phyloP scores from a whole-genome alignment of 2,329 filamentous ascomycete genomes.

The Neofusicoccum kwambonambiense region DNA sequence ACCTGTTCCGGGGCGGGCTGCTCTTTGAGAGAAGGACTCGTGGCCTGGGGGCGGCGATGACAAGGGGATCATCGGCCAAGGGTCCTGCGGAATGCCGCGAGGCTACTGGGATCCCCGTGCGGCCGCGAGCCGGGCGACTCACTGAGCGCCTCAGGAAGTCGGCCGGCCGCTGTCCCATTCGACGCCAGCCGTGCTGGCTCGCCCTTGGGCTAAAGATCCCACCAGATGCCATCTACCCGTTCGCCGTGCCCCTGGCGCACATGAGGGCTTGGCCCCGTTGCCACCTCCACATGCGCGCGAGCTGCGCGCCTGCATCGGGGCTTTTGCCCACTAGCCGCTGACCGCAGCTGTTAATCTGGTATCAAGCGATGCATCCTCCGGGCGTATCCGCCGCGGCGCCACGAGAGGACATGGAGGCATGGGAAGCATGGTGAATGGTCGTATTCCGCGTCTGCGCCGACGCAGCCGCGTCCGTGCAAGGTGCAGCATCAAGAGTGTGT shows the following conservation, averaged over 20 bases:
- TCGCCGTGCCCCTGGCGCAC: not conserved
- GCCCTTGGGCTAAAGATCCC: too few relatives aligned
- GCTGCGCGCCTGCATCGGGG: not conserved
- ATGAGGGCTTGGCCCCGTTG: not conserved
- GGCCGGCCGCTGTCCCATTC: not conserved
- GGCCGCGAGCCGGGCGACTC: not conserved
- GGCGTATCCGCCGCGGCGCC: not conserved
- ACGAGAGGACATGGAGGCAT: not conserved
- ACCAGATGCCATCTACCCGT: not conserved
- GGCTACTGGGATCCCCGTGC: conserved; percentile 8
- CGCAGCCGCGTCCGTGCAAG: not conserved
- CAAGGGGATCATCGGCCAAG: conserved; percentile 17
- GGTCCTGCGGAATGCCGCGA: conserved; percentile 14
- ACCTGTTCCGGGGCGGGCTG: not conserved
- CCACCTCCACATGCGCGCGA: not conserved
- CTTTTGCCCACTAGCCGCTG: not conserved
- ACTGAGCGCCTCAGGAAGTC: not conserved
- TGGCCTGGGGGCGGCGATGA: conserved; percentile 17
- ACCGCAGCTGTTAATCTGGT: not conserved
- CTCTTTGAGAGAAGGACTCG: conserved; percentile 20
- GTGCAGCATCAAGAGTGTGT: conserved; percentile 9
- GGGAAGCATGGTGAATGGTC: not conserved
- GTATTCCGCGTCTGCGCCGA: not conserved
- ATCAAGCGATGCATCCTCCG: not conserved
- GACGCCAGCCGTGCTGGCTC: not conserved